Evolutionary conservation across 345 rosid species (phyloP).

Genomic region (Gossypium mustelinum): DNA sequence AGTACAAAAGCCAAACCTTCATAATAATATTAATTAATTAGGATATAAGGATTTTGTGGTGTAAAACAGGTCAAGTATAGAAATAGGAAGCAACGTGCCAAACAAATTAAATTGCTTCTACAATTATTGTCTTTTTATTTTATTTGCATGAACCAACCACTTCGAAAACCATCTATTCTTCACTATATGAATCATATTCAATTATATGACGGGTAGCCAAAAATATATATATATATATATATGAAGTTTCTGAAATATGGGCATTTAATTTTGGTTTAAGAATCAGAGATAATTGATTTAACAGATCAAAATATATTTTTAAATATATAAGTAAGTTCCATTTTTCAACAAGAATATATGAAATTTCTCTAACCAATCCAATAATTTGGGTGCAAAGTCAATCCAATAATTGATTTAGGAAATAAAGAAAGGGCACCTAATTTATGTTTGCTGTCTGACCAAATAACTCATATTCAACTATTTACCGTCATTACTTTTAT

Average conservation of each 20-base stretch:
- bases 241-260: not conserved
- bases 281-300: not conserved
- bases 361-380: not conserved
- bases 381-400: not conserved
- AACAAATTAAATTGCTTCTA: too few species aligned
- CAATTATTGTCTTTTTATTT: too few species aligned
- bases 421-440: not conserved
- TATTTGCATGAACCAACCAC: not conserved
- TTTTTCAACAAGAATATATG: not conserved
- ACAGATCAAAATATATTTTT: not conserved
- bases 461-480: too few species aligned
- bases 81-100: too few species aligned
- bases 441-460: not conserved
- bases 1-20: too few species aligned
- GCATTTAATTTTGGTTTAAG: not conserved
- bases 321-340: not conserved
- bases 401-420: slow-evolving; percentile 1
- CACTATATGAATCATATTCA: not conserved
- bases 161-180: not conserved
- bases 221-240: too few species aligned
- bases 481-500: too few species aligned
- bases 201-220: not conserved
- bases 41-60: too few species aligned
- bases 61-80: too few species aligned
- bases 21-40: too few species aligned